A percentile compares a stretch with the other conserved stretches of the same genome.
phyloP scores from a whole-genome alignment of 225 moss, liverwort and hornwort species.

The Bryoerythrophyllum caledonicum region DNA sequence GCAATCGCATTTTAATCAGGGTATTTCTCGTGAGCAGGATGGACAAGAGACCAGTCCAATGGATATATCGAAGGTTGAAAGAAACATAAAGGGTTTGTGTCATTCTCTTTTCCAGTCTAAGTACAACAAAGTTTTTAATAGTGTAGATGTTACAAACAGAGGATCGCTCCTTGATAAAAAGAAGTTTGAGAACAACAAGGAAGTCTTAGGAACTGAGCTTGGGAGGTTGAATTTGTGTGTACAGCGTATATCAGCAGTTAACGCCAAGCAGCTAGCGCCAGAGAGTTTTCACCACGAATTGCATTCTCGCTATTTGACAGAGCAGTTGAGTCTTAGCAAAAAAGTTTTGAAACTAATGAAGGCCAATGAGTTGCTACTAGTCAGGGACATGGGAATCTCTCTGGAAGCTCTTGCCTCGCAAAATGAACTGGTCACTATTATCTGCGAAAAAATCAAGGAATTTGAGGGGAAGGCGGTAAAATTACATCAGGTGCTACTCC shows the following conservation, averaged over 20 bases:
- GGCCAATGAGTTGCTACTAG: slow-evolving; percentile 34
- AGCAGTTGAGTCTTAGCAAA: slow-evolving; percentile 20
- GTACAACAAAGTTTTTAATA: not conserved
- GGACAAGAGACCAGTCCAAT: slow-evolving; percentile 9
- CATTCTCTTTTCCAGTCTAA: not conserved
- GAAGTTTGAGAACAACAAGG: slow-evolving; percentile 18
- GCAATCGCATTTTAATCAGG: slow-evolving; percentile 15
- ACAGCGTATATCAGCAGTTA: slow-evolving; percentile 1
- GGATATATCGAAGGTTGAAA: slow-evolving; percentile 13
- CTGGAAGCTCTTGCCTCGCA: slow-evolving; percentile 51
- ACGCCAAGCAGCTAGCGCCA: slow-evolving; percentile 13
- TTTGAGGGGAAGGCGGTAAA: slow-evolving; percentile 40
- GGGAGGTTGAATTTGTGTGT: not conserved
- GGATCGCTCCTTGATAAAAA: not conserved
- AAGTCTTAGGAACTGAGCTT: slow-evolving; percentile 24
- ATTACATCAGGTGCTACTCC: slow-evolving; percentile 25
- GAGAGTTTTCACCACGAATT: slow-evolving; percentile 39
- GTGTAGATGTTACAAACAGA: slow-evolving; percentile 7
- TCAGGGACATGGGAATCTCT: slow-evolving; percentile 44
- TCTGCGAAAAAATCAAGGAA: slow-evolving; percentile 54
- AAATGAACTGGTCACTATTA: slow-evolving; percentile 45
- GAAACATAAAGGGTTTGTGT: slow-evolving; percentile 6
- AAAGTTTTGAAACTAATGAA: slow-evolving; percentile 40
- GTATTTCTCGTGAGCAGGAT: slow-evolving; percentile 32
- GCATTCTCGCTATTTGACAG: slow-evolving; percentile 47